Base-by-base conservation (phyloP, 345 rosid species). In the Ceriops tagal region DNA sequence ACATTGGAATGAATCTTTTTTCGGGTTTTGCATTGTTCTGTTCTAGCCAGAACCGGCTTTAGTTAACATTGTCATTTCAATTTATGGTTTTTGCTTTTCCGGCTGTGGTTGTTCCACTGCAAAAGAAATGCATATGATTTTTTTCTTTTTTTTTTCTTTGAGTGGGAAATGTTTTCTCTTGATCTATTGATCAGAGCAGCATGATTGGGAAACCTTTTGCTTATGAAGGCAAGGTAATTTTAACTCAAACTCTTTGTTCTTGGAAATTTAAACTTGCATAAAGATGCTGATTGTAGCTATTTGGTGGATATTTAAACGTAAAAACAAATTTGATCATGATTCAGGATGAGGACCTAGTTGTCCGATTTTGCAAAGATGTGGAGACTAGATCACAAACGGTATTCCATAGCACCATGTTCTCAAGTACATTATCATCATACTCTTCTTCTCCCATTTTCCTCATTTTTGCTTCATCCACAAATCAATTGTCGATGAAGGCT, bases 321-420 rank as follows among this genome's bases (percentile, higher is more conserved):
- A 52, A 24, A 24, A n/a, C 47, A 28, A 4, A 24, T 9, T 31
- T 69, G 53, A 55, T 35, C 30, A 5, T 46, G 30, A 28, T 56
- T 66, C 80, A 92, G 97, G 96, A 84, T 5, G 57, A 73, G 10
- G 99, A 95, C 72, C 67, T 88, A 69, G 97, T 76, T 35, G 81
- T 95, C 82, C 82, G 91, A 34, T 92, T 95, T 75, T 95, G 97
- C 89, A 95, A 88, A 79, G 97, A 90, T 75, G 96, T 92, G 31
- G 92, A 95, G 85, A 78, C 80, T 52, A 82, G 99, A 86, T 87
- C 97, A 37, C 90, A 86, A 65, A 10, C 53, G 96, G 99, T 95
- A 88, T 43, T 85, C 65, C 16, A 61, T 66, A 68, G 68, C 66
- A 78, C 73, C 74, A 79, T 68, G 65, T 73, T 69, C 73, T 73